These are phyloP conservation scores for Aplosporella prunicola DNA, from an alignment of 2,329 filamentous ascomycete species.

Conservation along the genomic window DNA sequence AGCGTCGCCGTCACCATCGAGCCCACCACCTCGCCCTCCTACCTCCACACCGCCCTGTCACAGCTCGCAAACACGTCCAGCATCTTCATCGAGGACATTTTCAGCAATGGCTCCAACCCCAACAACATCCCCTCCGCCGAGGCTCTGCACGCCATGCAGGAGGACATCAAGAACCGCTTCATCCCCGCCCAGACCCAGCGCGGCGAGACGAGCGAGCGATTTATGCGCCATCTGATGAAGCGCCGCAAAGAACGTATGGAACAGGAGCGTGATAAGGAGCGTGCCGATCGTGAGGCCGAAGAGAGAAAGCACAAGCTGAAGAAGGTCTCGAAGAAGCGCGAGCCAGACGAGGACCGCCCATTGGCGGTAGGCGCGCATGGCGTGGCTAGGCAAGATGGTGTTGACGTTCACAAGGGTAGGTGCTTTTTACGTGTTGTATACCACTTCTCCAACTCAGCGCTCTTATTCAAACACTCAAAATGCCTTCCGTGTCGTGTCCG, in stretches of 20 bases:
- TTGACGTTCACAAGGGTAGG: slow-evolving; percentile 49
- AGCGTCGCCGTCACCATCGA: slow-evolving; percentile 39
- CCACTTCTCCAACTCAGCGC: no score
- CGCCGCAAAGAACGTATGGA: slow-evolving; percentile 53
- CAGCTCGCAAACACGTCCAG: slow-evolving; percentile 48
- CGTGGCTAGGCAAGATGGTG: slow-evolving; percentile 54
- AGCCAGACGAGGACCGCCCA: slow-evolving; percentile 53
- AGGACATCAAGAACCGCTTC: slow-evolving; percentile 52
- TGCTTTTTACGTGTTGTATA: not conserved
- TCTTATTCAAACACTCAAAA: no score
- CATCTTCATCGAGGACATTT: slow-evolving; percentile 58
- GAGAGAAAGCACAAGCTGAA: slow-evolving; percentile 38
- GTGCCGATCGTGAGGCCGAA: slow-evolving; percentile 39
- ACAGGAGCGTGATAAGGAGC: slow-evolving; percentile 42
- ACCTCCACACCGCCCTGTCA: slow-evolving; percentile 51
- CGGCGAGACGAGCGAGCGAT: slow-evolving; percentile 58
- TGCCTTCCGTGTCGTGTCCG: no score
- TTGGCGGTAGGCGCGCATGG: slow-evolving; percentile 54
- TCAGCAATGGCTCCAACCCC: slow-evolving; percentile 51
- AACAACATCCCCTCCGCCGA: slow-evolving; percentile 47
- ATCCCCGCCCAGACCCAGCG: slow-evolving; percentile 39
- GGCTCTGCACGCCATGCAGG: slow-evolving; percentile 54
- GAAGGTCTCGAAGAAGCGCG: slow-evolving; percentile 67
- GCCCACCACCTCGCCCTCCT: slow-evolving; percentile 40
- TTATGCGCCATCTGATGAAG: slow-evolving; percentile 60